A percentile compares a stretch with the other conserved stretches of the same genome.
phyloP scores from a whole-genome alignment of 805 yeast genomes.

The Ogataea degrootiae region DNA sequence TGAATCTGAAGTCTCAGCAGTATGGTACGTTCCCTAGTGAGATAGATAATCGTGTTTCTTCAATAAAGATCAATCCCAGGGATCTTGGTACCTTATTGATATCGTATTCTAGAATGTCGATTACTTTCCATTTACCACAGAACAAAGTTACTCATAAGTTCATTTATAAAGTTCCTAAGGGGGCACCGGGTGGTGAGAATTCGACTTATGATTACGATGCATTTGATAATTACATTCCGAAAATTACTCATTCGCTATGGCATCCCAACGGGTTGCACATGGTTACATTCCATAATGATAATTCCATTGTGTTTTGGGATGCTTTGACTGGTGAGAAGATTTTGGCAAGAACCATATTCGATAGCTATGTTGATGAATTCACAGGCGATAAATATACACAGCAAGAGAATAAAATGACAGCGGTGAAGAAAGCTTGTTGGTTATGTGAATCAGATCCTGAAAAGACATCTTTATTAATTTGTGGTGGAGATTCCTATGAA shows the following conservation, averaged over 20 bases:
- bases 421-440: constrained; percentile 64
- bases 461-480: constrained; percentile 63
- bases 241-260: constrained; percentile 53
- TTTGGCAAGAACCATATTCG: constrained; percentile 69
- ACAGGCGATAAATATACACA: constrained; percentile 20
- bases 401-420: constrained; percentile 28
- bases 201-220: constrained; percentile 24
- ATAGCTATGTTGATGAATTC: constrained; percentile 57
- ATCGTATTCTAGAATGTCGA: constrained; percentile 64
- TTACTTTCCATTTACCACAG: constrained; percentile 61
- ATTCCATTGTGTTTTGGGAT: constrained; percentile 91
- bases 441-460: constrained; percentile 77
- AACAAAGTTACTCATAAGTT: constrained; percentile 54
- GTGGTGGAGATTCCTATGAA: constrained; percentile 57
- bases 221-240: constrained; percentile 26
- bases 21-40: constrained; percentile 54
- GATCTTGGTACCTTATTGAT: constrained; percentile 77
- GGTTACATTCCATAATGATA: constrained; percentile 75
- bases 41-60: constrained; percentile 47
- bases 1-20: constrained; percentile 69
- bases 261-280: constrained; percentile 93
- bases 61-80: constrained; percentile 80
- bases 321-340: constrained; percentile 68
- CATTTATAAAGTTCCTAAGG: constrained; percentile 58
- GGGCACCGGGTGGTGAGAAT: constrained; percentile 68